Percentiles rank a stretch among this genome's conserved stretches.
These are phyloP conservation scores for Postia placenta DNA, from an alignment of 768 basidiomycete species.

Conservation along the genomic window DNA sequence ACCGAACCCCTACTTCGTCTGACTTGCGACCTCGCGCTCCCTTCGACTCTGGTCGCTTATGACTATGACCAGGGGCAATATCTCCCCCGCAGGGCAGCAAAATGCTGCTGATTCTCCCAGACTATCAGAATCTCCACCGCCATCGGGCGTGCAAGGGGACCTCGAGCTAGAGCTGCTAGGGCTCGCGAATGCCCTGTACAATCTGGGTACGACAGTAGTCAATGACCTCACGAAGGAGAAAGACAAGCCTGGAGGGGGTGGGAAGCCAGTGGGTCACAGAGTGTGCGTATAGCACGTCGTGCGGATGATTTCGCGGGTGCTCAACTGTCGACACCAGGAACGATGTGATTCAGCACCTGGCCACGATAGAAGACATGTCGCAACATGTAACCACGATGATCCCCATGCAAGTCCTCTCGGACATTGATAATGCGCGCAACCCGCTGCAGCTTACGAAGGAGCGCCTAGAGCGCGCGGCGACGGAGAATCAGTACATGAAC, in stretches of 20 bases:
- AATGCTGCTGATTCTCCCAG: slow-evolving; percentile 60
- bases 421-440: slow-evolving; percentile 76
- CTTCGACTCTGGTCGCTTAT: too few species aligned
- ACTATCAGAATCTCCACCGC: slow-evolving; percentile 68
- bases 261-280: slow-evolving; percentile 74
- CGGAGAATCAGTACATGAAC: slow-evolving; percentile 90
- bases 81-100: slow-evolving; percentile 33
- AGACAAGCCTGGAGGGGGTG: slow-evolving; percentile 51
- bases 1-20: too few species aligned
- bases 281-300: slow-evolving; percentile 44
- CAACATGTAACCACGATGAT: slow-evolving; percentile 57
- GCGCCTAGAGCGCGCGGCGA: slow-evolving; percentile 73
- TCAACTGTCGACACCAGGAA: slow-evolving; percentile 40
- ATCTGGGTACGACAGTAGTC: slow-evolving; percentile 77
- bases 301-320: too few species aligned
- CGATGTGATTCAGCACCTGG: slow-evolving; percentile 65
- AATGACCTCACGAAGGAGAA: slow-evolving; percentile 79
- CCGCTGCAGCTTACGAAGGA: slow-evolving; percentile 80
- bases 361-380: slow-evolving; percentile 62
- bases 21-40: too few species aligned
- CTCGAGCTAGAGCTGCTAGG: slow-evolving; percentile 71
- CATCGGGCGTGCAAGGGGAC: slow-evolving; percentile 64
- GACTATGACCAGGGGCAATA: neutral
- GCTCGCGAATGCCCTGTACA: slow-evolving; percentile 72
- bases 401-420: slow-evolving; percentile 68